Evolutionary conservation across 441 rosid genomes (phyloP).

Genomic region (Erysimum pusillum): DNA sequence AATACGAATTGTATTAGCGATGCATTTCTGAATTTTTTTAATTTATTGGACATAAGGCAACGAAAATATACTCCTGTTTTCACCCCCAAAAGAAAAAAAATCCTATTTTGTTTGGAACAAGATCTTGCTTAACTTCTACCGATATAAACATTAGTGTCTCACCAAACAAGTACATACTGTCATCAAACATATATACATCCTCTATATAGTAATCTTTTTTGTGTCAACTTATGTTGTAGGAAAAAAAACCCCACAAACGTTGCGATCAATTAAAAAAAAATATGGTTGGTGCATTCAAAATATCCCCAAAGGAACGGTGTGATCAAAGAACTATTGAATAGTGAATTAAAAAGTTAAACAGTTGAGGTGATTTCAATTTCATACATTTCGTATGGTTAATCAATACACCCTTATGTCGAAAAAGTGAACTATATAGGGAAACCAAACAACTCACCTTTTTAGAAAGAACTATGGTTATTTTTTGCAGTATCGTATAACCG

Average conservation of each 20-base stretch:
- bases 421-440: background rate
- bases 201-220: background rate
- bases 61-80: background rate
- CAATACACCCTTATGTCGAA: too few relatives aligned
- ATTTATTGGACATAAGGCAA: background rate
- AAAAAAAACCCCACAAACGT: background rate
- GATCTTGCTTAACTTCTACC: constrained; percentile 6
- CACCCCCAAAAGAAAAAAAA: background rate
- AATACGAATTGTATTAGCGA: background rate
- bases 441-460: background rate
- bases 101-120: constrained; percentile 1
- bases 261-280: background rate
- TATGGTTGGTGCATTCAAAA: background rate
- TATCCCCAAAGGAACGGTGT: background rate
- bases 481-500: too few relatives aligned
- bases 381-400: too few relatives aligned
- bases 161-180: background rate
- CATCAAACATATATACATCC: background rate
- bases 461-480: too few relatives aligned
- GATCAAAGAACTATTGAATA: background rate
- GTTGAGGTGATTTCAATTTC: too few relatives aligned
- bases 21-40: background rate
- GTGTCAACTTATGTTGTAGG: background rate
- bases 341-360: too few relatives aligned
- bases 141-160: constrained; percentile 1